Evolutionary conservation across 495 filamentous ascomycete genomes (phyloP).

Genomic region (Aspergillus carlsbadensis): DNA sequence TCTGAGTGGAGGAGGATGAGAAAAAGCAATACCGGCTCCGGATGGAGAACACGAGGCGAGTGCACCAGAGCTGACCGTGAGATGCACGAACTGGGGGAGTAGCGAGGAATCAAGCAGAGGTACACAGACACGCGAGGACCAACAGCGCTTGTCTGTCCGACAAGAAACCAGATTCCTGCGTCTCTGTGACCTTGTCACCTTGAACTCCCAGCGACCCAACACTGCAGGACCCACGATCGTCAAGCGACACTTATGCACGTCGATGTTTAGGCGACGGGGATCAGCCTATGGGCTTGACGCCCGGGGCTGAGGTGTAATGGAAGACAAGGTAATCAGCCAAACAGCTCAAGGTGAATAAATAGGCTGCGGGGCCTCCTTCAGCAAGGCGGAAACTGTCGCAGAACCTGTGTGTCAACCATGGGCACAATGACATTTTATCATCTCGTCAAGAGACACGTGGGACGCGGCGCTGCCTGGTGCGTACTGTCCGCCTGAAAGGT

Average conservation of each 20-base stretch:
- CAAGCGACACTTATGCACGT: constrained; percentile 42
- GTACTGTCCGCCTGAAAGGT: not conserved
- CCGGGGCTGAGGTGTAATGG: constrained; percentile 23
- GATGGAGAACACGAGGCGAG: constrained; percentile 7
- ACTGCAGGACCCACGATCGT: constrained; percentile 29
- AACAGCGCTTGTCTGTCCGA: constrained; percentile 14
- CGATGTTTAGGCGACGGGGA: constrained; percentile 24
- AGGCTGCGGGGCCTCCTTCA: constrained; percentile 11
- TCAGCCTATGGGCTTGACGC: constrained; percentile 32
- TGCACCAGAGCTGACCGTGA: constrained; percentile 17
- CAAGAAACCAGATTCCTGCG: constrained; percentile 16
- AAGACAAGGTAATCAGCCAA: not conserved
- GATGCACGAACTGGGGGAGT: constrained; percentile 9
- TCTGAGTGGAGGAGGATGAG: constrained; percentile 11
- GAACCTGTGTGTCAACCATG: constrained; percentile 13
- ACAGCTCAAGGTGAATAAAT: constrained; percentile 7
- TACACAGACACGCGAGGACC: constrained; percentile 16
- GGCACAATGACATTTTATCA: constrained; percentile 10
- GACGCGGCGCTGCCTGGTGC: not conserved
- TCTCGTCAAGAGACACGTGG: constrained; percentile 6
- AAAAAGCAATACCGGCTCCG: constrained; percentile 11
- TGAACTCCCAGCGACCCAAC: constrained; percentile 11
- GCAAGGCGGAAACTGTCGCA: constrained; percentile 15
- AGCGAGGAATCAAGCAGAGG: constrained; percentile 11
- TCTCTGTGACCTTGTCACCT: constrained; percentile 12